Evolutionary conservation across 768 basidiomycete species (phyloP), one percentile per base, ranked within the genome.

Genomic region (Pleurotus eryngii): DNA sequence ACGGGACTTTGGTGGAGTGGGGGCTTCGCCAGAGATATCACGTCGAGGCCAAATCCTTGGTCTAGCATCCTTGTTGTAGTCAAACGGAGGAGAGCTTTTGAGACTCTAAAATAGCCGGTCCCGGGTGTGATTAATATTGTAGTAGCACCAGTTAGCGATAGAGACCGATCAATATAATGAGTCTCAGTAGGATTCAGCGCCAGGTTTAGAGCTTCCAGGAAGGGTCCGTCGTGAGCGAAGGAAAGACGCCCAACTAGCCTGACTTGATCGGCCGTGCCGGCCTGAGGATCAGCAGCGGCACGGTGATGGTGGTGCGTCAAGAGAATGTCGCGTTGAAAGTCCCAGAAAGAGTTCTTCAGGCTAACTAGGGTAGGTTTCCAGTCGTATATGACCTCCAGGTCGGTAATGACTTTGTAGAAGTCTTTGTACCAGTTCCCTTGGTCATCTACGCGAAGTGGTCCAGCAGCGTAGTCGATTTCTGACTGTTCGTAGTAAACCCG

Each of bases 171-270:
- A 61, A 98, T 86, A 67, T 97, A 95, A 68, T 97, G 93, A 2
- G 89, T 91, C 72, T 98, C 96, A 14, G 89, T 89, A 0, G 95
- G 92, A 66, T 94, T 96, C 14, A 98, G 80, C 0, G 86, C 91
- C 46, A 99, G 81, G 65, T 98, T 98, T 51, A 98, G 79, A 1
- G 94, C 93, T 70, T 98, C 97, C 4, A 98, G 81, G n/a, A 98
- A 79, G 40, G 95, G 95, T 0, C 95, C 94, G 61, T 98, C 95
- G 64, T 96, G 93, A 0, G 97, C 96, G 68, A 82, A 86, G 0
- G 90, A 92, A 27, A 95, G 74, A 26, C 80, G 79, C 2, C 94
- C 94, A 11, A 93, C 83, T 12, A 95, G 77, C 14, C 90, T 83
- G 22, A 83, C 84, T 46, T 80, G 82, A 37, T 84, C 80, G 18